phyloP scores from a whole-genome alignment of 805 yeast genomes.

The Metschnikowia dekortorum region DNA sequence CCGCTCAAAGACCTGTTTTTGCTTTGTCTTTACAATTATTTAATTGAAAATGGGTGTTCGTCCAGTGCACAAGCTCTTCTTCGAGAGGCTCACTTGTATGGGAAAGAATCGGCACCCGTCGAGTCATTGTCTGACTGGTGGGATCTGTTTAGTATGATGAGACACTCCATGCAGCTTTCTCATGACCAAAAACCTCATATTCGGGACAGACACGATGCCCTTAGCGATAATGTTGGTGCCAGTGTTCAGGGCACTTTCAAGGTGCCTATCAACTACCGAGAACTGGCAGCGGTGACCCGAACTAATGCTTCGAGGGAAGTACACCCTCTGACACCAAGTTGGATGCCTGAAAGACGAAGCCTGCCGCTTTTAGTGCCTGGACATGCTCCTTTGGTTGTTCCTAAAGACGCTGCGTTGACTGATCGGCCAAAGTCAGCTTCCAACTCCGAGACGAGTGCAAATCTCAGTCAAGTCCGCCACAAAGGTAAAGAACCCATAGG shows the following conservation, averaged over 20 bases:
- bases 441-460: background rate
- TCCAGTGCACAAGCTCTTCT: slow-evolving; percentile 2
- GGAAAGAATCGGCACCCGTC: background rate
- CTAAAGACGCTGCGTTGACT: background rate
- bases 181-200: background rate
- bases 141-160: slow-evolving; percentile 1
- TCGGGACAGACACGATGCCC: background rate
- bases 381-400: slow-evolving; percentile 1
- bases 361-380: slow-evolving; percentile 4
- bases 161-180: background rate
- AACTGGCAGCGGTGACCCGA: background rate
- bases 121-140: slow-evolving; percentile 2
- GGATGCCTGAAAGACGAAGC: background rate
- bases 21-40: slow-evolving; percentile 1
- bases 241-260: background rate
- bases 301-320: background rate
- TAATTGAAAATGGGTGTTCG: slow-evolving; percentile 1
- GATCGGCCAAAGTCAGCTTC: background rate
- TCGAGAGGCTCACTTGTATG: slow-evolving; percentile 1
- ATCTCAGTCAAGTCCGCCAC: background rate
- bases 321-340: background rate
- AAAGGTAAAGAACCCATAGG: background rate
- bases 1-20: slow-evolving; percentile 1
- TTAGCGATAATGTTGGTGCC: background rate
- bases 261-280: slow-evolving; percentile 1